Evolutionary conservation across 768 basidiomycete genomes (phyloP).

Genomic region (Suillus ampliporus): DNA sequence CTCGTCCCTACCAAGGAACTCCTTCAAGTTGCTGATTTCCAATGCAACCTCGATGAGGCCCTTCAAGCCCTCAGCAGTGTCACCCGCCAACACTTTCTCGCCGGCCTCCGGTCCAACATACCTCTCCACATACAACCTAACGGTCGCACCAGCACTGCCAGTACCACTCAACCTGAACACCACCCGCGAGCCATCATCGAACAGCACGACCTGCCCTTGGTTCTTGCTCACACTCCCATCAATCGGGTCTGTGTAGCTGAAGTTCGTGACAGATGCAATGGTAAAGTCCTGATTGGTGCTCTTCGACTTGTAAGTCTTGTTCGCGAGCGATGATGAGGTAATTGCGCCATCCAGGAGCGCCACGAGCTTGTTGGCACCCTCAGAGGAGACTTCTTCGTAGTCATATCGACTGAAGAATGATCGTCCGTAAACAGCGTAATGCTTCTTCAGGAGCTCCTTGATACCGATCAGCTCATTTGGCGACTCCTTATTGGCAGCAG

Average conservation of each 20-base stretch:
- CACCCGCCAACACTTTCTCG: conserved; percentile 67
- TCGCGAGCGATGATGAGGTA: conserved; percentile 67
- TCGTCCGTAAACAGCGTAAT: conserved; percentile 93
- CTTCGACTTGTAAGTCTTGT: conserved; percentile 68
- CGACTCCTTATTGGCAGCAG: conserved; percentile 81
- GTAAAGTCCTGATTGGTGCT: conserved; percentile 75
- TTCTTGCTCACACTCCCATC: conserved; percentile 92
- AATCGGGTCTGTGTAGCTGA: conserved; percentile 98
- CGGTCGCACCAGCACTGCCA: conserved; percentile 94
- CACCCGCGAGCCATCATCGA: conserved; percentile 90
- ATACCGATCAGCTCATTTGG: conserved; percentile 83
- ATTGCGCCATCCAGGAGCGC: conserved; percentile 75
- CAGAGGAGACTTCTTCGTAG: conserved; percentile 96
- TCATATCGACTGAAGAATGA: conserved; percentile 99
- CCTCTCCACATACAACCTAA: conserved; percentile 94
- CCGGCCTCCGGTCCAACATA: conserved; percentile 78
- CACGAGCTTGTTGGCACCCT: conserved; percentile 88
- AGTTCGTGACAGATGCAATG: conserved; percentile 80
- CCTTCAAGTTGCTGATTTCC: conserved; percentile 80
- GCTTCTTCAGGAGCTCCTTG: conserved; percentile 85
- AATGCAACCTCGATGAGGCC: conserved; percentile 96
- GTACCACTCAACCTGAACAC: conserved; percentile 97
- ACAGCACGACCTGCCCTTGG: conserved; percentile 93
- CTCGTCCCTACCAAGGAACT: conserved; percentile 85
- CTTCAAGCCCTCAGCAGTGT: conserved; percentile 89